Base-by-base conservation (phyloP, 2,329 filamentous ascomycete species). In the Aspergillus latus region DNA sequence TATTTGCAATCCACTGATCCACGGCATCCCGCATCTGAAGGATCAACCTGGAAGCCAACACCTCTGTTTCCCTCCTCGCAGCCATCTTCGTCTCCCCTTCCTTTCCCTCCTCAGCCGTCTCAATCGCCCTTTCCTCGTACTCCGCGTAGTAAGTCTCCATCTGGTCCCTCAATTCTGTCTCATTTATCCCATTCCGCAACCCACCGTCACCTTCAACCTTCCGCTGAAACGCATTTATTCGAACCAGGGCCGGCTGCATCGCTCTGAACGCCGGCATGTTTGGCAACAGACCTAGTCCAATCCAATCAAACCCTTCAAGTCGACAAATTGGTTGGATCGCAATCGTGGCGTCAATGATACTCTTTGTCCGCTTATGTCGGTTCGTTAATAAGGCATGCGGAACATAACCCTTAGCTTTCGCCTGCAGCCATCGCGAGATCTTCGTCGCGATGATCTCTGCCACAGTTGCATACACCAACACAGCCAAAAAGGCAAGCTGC, bases 391-490 rank as follows among this genome's bases (percentile, higher is more conserved):
- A 11, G 21, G 30, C 57, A 8, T 28, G 44, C 13, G 50, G 34
- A 4, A 58, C 54, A 2, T 32, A n/a, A 2, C 61, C 63, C 9
- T 63, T 62, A 0, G 64, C 57, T 8, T 61, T 58, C 8, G 47
- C 59, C 50, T 68, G 66, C 5, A 69, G 47, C 8, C 58, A 57
- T 4, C 66, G 61, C n/a, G 66, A 59, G 39, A 68, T 57, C 36
- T 64, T 60, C 1, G 68, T 70, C 3, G 67, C 67, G 3, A 60
- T 46, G 28, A 71, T 68, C 56, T 71, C 68, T 1, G 68, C 68
- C 1, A 69, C 34, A 4, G 67, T 67, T 1, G 68, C 61, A 48
- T 68, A 71, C 10, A 67, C 51, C 29, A 72, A 39, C 1, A 69
- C 58, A 1, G 46, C 68, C 4, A 72, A 54, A 36, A 71, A 71